These are phyloP conservation scores for Crassisporium funariophilum DNA, from an alignment of 768 basidiomycete genomes.

Conservation along the genomic window DNA sequence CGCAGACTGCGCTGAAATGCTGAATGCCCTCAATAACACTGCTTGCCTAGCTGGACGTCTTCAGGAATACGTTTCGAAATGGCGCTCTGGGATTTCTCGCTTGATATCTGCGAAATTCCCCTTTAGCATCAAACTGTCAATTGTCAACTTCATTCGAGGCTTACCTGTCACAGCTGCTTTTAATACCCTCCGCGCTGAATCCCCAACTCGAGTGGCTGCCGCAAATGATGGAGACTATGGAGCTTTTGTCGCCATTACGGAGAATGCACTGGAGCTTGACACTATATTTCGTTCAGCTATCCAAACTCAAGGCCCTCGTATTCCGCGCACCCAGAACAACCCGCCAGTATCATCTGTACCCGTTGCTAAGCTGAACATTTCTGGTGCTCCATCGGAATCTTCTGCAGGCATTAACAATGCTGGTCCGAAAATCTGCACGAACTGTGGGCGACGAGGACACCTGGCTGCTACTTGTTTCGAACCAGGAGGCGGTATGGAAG, in stretches of 20 bases:
- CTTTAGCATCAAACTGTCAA: neutral
- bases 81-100: neutral
- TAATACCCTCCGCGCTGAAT: neutral
- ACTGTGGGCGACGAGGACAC: neutral
- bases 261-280: neutral
- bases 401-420: too few species aligned
- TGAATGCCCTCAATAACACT: neutral
- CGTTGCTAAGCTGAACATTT: neutral
- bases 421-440: neutral
- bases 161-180: neutral
- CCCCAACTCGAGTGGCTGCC: neutral
- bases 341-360: neutral
- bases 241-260: neutral
- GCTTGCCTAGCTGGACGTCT: neutral
- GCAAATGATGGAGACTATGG: neutral
- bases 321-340: neutral
- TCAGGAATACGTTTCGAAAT: neutral
- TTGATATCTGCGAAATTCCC: neutral
- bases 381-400: too few species aligned
- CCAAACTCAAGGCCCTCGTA: neutral
- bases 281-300: neutral
- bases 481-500: slow-evolving; percentile 1
- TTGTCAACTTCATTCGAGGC: neutral
- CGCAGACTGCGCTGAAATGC: neutral
- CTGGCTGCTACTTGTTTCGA: slow-evolving; percentile 1